Evolutionary conservation across 192 early-diverging fungal species (phyloP), one percentile per base, ranked within the genome.

Genomic region (Backusella liffmaniae): DNA sequence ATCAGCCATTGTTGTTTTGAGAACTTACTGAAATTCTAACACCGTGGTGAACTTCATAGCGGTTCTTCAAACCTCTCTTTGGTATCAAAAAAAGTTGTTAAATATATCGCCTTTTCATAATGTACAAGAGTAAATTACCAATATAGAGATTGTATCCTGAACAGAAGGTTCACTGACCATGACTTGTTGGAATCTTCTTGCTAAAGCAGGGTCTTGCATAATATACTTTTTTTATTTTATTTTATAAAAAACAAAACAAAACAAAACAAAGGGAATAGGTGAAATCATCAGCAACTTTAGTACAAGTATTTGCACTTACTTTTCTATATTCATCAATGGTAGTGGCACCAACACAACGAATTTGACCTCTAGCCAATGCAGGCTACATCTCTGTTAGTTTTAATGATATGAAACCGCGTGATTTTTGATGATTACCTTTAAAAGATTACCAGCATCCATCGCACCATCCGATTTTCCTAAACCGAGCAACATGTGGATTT

Each of bases 31-130:
- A 86, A 66, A 95, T 93, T 70, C 90, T 88, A 2, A 95, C 92
- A 75, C 92, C 93, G 72, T 95, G 92, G 75, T 94, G 91, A 26
- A 95, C 90, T 76, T 95, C 93, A 80, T 93, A 95, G 16, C 89
- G 87, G 44, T 91, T 89, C 62, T 92, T 92, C 23, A 95, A 75
- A 1, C 93, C 93, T 35, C 92, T 88, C 73, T 75, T n/a, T 49
- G 5, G 5, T 49, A 49, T 18, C 46, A 13, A 5, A 62, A 4
- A 59, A 62, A 65, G 21, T 9, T 2, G 12, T 9, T 23, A 15
- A 36, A 23, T 37, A 53, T 37, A 23, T 35, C 62, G 18, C 23
- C 5, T 23, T 53, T 21, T 26, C 5, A 12, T 26, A 32, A 23
- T n/a, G 49, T 16, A 13, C 16, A 3, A 30, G 16, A 4, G 4